Evolutionary conservation across 176 grass and related monocot genomes (phyloP), one percentile per base, ranked within the genome.

Genomic region (Microstegium vimineum): DNA sequence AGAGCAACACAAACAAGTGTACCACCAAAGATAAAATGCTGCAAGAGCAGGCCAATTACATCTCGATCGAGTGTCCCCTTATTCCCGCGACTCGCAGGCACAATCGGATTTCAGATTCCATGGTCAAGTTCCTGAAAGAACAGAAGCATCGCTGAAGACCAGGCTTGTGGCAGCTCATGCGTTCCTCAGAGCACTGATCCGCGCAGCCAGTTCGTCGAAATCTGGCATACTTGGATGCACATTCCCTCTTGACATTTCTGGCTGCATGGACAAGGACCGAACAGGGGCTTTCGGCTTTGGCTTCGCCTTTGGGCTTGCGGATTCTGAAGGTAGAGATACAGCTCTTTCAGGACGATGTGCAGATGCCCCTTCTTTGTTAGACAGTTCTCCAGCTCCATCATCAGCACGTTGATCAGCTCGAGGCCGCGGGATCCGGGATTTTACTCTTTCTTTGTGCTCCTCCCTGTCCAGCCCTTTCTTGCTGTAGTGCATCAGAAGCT

Each of bases 401-500:
- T 86, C 66, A 62, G 59, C 76, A 42, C 52, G 83, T 8, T 75
- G 46, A 30, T 91, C 72, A 7, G 59, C 7, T 63, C 66, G 76
- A 62, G 43, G 76, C 22, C 60, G 72, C 30, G 73, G 71, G 22
- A 54, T 45, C 26, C 62, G 59, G 47, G 74, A 82, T 75, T 86
- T 89, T 2, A 31, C 60, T 81, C 80, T 84, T 27, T 70, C 68
- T 59, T 36, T 92, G 34, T 26, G 74, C 36, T 91, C 87, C 14
- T 85, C 71, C 66, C 71, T 81, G 3, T 69, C 89, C 12, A 76
- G 7, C 40, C 91, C 87, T 88, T 99, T 99, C 83, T 84, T 89
- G 85, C 93, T 94, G 76, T 95, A 90, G 42, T 96, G 85, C 81
- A 74, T 84, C 51, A 96, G 85, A 62, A 96, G 87, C 52, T 90